Conservation (phyloP, 176 grass and related monocot genomes). For the Oryza australiensis region DNA sequence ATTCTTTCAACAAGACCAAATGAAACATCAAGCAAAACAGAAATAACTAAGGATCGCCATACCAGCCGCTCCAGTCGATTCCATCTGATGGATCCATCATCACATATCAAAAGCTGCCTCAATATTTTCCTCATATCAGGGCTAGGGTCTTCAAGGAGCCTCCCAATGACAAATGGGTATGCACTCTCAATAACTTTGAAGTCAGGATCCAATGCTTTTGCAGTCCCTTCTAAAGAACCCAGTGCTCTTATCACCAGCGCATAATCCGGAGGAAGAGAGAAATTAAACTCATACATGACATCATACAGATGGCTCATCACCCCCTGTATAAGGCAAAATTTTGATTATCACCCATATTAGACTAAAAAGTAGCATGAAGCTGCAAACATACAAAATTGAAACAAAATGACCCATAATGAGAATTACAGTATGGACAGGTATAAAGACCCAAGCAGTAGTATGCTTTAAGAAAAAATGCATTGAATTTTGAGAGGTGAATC, state of each 20-base stretch:
- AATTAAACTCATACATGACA: slow-evolving; percentile 96
- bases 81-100: slow-evolving; percentile 92
- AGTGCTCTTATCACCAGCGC: slow-evolving; percentile 92
- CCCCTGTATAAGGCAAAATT: slow-evolving; percentile 51
- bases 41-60: slow-evolving; percentile 22
- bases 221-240: slow-evolving; percentile 94
- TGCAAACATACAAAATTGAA: not conserved
- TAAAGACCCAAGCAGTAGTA: not conserved
- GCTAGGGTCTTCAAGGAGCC: slow-evolving; percentile 82
- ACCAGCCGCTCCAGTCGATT: slow-evolving; percentile 89
- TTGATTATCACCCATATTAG: not conserved
- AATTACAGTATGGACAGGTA: not conserved
- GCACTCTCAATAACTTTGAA: slow-evolving; percentile 97
- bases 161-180: slow-evolving; percentile 91
- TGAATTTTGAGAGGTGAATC: not conserved
- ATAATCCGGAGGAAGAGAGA: slow-evolving; percentile 95
- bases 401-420: not conserved
- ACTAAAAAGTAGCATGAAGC: not conserved
- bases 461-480: not conserved
- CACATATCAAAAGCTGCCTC: slow-evolving; percentile 75
- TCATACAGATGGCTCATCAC: slow-evolving; percentile 89
- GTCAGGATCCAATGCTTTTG: slow-evolving; percentile 91
- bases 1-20: not conserved
- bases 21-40: not conserved
- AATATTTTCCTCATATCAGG: slow-evolving; percentile 97